Base-by-base conservation (phyloP, 176 grass and related monocot genomes). In the Oryza rufipogon region DNA sequence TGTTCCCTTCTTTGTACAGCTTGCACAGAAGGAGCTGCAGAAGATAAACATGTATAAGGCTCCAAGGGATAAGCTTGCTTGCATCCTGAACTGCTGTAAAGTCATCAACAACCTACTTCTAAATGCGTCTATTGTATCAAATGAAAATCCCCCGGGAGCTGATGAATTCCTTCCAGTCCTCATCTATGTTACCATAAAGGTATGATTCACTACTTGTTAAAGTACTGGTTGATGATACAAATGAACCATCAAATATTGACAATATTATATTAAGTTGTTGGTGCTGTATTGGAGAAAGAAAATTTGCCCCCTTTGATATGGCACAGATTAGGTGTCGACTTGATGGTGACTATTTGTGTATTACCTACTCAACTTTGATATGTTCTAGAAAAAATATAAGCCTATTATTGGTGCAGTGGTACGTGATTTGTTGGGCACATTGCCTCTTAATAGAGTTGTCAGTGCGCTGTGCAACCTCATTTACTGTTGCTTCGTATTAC, bases 21-120 rank as follows among this genome's bases (percentile, higher is more conserved):
- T 98, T 82, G 96, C 93, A 10, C 93, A 95, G 75, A 98, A 98
- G 81, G 96, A 95, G 86, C 75, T 98, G 70, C 96, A 98, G 52
- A 98, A 98, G 89, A 98, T 98, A 78, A 96, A 98, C 70, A 84
- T 93, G 91, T 95, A 92, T 77, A 98, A 96, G 84, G 96, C 96
- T 71, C 96, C 96, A 79, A 94, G 96, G 70, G 96, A 96, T 87
- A 98, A 98, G 80, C 89, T 98, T 74, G 84, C 92, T 56, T 96
- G 93, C 72, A 91, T 98, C 71, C 86, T 98, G 69, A 98, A 98
- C 83, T 98, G 96, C 69, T 98, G 96, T 85, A 96, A 94, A 89
- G 96, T 96, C 30, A 96, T 98, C 51, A 98, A 93, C 66, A 98
- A 98, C 78, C 90, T 95, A 78, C 86, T 98, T 63, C 61, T 91